Evolutionary conservation across 306 rosid species (phyloP).

Genomic region (Vigna unguiculata): DNA sequence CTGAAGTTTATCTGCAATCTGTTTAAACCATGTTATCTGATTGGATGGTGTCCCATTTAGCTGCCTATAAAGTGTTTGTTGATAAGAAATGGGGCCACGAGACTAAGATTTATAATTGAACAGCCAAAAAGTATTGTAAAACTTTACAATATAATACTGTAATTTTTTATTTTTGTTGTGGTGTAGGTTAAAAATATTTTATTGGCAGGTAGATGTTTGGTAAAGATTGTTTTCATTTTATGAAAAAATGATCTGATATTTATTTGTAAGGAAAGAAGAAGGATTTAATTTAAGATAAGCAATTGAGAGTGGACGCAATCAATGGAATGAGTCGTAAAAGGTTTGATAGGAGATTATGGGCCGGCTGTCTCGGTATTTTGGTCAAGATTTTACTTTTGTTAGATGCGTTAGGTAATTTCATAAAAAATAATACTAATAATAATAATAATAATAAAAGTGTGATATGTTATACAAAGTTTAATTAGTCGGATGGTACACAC

Average conservation of each 20-base stretch:
- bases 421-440: background rate
- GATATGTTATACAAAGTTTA: too few species aligned
- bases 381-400: conserved; percentile 1
- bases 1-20: conserved; percentile 46
- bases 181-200: background rate
- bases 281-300: conserved; percentile 25
- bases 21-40: conserved; percentile 3
- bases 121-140: background rate
- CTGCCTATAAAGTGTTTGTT: background rate
- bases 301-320: conserved; percentile 41
- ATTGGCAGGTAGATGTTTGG: background rate
- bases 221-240: background rate
- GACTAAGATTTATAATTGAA: background rate
- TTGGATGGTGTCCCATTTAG: conserved; percentile 14
- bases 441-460: too few species aligned
- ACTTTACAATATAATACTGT: background rate
- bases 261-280: background rate
- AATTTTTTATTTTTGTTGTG: background rate
- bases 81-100: background rate
- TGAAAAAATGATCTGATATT: background rate
- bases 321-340: conserved; percentile 26
- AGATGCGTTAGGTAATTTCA: conserved; percentile 36
- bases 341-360: conserved; percentile 14
- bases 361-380: conserved; percentile 25
- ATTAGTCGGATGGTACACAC: too few species aligned